phyloP scores from a whole-genome alignment of 257 asterid genomes.

The Eucommia ulmoides region DNA sequence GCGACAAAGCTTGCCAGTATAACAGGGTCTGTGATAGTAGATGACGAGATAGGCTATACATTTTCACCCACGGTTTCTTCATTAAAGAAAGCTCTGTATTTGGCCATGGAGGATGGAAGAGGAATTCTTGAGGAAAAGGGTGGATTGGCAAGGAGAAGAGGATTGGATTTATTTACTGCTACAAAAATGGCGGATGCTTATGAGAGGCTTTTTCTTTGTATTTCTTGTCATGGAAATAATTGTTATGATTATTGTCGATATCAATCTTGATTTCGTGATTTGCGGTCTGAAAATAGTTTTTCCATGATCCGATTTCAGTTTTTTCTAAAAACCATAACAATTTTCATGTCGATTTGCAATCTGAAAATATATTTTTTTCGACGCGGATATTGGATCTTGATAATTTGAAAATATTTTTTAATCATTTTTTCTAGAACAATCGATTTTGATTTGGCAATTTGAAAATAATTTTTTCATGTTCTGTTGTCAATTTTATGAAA shows the following conservation, averaged over 20 bases:
- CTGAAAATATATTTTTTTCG: too few species aligned
- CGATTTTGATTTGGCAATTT: too few species aligned
- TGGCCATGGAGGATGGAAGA: constrained; percentile 50
- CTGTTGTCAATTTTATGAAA: too few species aligned
- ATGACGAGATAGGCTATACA: constrained; percentile 49
- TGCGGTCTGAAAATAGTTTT: too few species aligned
- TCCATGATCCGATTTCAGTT: too few species aligned
- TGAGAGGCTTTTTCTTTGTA: constrained; percentile 60
- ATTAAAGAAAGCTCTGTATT: constrained; percentile 41
- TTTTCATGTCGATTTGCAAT: too few species aligned
- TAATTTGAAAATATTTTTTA: too few species aligned
- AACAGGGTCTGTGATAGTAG: constrained; percentile 41
- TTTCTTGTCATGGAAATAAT: constrained; percentile 22
- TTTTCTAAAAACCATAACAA: too few species aligned
- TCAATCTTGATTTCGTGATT: constrained; percentile 1
- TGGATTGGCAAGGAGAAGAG: constrained; percentile 36
- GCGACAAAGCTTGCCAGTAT: constrained; percentile 65
- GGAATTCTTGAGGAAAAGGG: constrained; percentile 36
- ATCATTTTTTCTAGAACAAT: too few species aligned
- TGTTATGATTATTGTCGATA: constrained; percentile 13
- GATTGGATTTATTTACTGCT: constrained; percentile 45
- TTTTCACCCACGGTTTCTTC: constrained; percentile 47
- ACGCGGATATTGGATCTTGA: too few species aligned
- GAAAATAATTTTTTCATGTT: too few species aligned
- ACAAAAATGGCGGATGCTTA: constrained; percentile 72